Evolutionary conservation across 495 filamentous ascomycete genomes (phyloP), one percentile per base, ranked within the genome.

Genomic region (Penicillium steckii): DNA sequence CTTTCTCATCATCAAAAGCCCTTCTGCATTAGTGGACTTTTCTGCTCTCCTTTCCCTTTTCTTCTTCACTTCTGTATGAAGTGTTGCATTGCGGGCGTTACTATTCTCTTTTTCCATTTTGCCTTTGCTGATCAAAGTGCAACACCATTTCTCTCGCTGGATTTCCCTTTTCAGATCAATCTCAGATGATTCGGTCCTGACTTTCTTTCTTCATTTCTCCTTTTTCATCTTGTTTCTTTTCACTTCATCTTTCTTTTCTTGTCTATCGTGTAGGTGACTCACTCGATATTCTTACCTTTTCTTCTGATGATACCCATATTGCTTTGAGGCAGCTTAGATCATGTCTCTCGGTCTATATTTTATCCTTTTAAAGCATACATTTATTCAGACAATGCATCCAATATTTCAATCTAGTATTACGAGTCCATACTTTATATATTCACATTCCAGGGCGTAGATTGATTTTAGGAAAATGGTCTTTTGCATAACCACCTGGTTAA

Each of bases 291-390:
- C 33, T 46, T 53, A 8, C 27, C 27, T 29, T 25, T 46, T 24
- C 48, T 60, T 60, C 56, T 63, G 61, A 70, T 71, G 68, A 73
- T 73, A 73, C 70, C 70, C 70, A 65, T 49, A 53, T 64, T 61
- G 48, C 55, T 27, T 18, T 33, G 32, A 50, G 24, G 21, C 19
- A 44, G 43, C 44, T 23, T 45, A 46, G 45, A 38, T 35, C 42
- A 22, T 37, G 32, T 50, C 40, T 27, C 41, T 35, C 17, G 29
- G 50, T 43, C 43, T 32, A 48, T 24, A 45, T 46, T 35, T 48
- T 42, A 32, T 7, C 13, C n/a, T 32, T 27, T n/a, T n/a, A n/a
- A n/a, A n/a, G n/a, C n/a, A n/a, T n/a, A n/a, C n/a, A n/a, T n/a
- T n/a, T n/a, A n/a, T n/a, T n/a, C n/a, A n/a, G n/a, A n/a, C n/a